Percentiles rank a stretch among this genome's conserved stretches.
These are phyloP conservation scores for Penicillium griseofulvum DNA, from an alignment of 2,329 filamentous ascomycete species.

Conservation along the genomic window DNA sequence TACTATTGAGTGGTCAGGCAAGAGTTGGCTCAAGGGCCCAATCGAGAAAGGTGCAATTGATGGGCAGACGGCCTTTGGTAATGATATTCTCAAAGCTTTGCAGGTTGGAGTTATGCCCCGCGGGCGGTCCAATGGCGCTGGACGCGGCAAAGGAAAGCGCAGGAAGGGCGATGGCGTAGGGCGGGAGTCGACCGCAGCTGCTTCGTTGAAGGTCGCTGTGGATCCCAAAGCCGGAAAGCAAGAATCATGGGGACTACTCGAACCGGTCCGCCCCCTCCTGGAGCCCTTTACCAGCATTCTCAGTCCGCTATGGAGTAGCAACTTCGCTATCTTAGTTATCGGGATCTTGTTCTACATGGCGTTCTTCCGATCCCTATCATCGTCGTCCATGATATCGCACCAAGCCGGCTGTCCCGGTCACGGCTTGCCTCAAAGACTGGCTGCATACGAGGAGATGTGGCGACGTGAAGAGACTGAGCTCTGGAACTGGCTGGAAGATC, in stretches of 20 bases:
- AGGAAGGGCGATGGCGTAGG: slow-evolving; percentile 54
- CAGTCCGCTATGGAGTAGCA: slow-evolving; percentile 69
- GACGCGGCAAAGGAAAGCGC: slow-evolving; percentile 58
- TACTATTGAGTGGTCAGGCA: slow-evolving; percentile 91
- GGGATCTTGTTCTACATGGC: slow-evolving; percentile 69
- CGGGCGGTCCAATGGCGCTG: slow-evolving; percentile 50
- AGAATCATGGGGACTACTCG: slow-evolving; percentile 74
- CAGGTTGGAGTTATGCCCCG: slow-evolving; percentile 70
- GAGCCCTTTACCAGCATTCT: slow-evolving; percentile 69
- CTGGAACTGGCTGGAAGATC: slow-evolving; percentile 91
- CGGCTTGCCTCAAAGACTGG: slow-evolving; percentile 62
- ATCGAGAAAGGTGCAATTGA: slow-evolving; percentile 96
- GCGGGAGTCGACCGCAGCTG: slow-evolving; percentile 41
- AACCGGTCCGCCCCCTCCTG: slow-evolving; percentile 69
- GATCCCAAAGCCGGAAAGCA: slow-evolving; percentile 40
- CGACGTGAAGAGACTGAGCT: slow-evolving; percentile 79
- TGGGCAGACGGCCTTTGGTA: slow-evolving; percentile 79
- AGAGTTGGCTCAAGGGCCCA: slow-evolving; percentile 95
- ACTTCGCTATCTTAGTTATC: slow-evolving; percentile 73
- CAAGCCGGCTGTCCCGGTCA: slow-evolving; percentile 42
- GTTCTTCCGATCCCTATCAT: slow-evolving; percentile 60
- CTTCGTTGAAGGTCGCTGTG: slow-evolving; percentile 43
- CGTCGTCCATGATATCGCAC: slow-evolving; percentile 35
- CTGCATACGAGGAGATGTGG: slow-evolving; percentile 94
- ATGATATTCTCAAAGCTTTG: slow-evolving; percentile 71